Base-by-base conservation (phyloP, 495 filamentous ascomycete genomes). In the Xylona heveae region DNA sequence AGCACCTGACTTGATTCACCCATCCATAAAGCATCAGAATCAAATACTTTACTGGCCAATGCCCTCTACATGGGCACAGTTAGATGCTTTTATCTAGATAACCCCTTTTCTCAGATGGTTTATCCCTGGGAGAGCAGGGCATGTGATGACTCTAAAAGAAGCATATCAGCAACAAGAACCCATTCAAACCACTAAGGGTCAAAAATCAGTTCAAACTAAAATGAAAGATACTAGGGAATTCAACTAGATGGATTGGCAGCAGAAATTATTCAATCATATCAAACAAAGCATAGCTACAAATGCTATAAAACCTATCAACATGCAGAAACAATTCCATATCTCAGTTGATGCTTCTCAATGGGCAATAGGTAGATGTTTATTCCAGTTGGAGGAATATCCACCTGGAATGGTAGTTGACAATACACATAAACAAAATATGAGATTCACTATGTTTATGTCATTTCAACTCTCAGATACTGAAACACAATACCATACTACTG, bases 1-100 rank as follows among this genome's bases (percentile, higher is more conserved):
- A 34, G 23, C 9, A n/a, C n/a, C 2, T 10, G 19, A 23, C 5
- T 5, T 18, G 8, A 6, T 25, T 6, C 2, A 13, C 21, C 31
- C 13, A 6, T 34, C 31, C 3, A 13, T 34, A 3, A 2, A 22
- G 9, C 31, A 25, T n/a, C n/a, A 13, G 17, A 22, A 34, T 3
- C 2, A 9, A 22, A 23, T 34, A 2, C 3, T 34, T 8, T 22
- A 34, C 9, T 34, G 31, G 31, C 19, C 20, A 2, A 30, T n/a
- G n/a, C n/a, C n/a, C n/a, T n/a, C n/a, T n/a, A n/a, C n/a, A n/a
- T n/a, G n/a, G n/a, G n/a, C n/a, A 3, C 9, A 34, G 15, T n/a
- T 34, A 14, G 31, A 34, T 16, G 13, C 31, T 10, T 34, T 34
- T 13, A 3, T 34, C n/a, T 34, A 22, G 20, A 9, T 34, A 9